These are phyloP conservation scores for Plasmodium vivax DNA, from an alignment of 169 alveolate genomes.

Conservation along the genomic window DNA sequence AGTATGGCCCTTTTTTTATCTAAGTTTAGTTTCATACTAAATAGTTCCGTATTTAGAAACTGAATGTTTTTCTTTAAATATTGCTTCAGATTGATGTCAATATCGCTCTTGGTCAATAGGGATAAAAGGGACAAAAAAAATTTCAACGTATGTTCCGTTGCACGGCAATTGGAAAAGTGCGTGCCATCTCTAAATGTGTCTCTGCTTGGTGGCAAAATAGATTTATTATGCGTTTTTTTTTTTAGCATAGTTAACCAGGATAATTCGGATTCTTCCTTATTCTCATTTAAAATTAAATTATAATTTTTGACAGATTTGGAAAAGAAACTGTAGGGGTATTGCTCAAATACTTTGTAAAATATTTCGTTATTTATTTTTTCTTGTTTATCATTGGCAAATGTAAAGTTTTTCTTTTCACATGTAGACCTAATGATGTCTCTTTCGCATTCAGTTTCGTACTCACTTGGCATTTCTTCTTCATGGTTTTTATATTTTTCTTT, in stretches of 20 bases:
- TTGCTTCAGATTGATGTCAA: slow-evolving; percentile 65
- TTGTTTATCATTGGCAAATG: slow-evolving; percentile 49
- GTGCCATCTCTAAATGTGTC: slow-evolving; percentile 86
- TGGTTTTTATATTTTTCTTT: slow-evolving; percentile 16
- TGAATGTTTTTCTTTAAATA: slow-evolving; percentile 78
- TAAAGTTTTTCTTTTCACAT: slow-evolving; percentile 60
- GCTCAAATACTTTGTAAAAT: slow-evolving; percentile 68
- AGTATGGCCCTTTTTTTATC: slow-evolving; percentile 84
- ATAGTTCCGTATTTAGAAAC: slow-evolving; percentile 79
- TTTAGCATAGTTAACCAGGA: slow-evolving; percentile 84
- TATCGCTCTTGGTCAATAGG: slow-evolving; percentile 64
- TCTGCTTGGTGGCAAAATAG: slow-evolving; percentile 84
- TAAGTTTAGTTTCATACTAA: slow-evolving; percentile 79
- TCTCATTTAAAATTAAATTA: slow-evolving; percentile 62
- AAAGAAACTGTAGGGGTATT: slow-evolving; percentile 65
- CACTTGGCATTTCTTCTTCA: slow-evolving; percentile 31
- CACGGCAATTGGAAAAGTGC: slow-evolving; percentile 82
- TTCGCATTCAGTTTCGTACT: slow-evolving; percentile 20
- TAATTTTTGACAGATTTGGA: slow-evolving; percentile 65
- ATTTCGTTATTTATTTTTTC: slow-evolving; percentile 71
- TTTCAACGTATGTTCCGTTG: slow-evolving; percentile 81
- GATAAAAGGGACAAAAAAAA: slow-evolving; percentile 76
- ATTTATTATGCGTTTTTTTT: slow-evolving; percentile 77
- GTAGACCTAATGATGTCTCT: slow-evolving; percentile 52
- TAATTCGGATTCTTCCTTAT: slow-evolving; percentile 72